phyloP scores from a whole-genome alignment of 805 yeast genomes.

The Starmerella stellata region DNA sequence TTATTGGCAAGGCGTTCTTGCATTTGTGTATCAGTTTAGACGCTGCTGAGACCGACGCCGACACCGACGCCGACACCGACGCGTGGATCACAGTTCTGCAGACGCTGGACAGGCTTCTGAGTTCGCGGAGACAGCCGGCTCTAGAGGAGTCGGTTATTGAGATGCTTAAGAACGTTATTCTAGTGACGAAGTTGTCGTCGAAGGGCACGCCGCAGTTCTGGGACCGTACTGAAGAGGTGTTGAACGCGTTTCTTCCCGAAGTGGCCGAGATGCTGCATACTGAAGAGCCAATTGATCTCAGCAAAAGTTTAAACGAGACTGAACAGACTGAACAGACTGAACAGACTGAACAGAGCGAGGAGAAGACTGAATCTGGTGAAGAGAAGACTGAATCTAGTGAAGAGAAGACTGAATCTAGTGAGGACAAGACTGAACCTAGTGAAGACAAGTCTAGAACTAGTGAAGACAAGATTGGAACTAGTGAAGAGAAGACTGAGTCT shows the following conservation, averaged over 20 bases:
- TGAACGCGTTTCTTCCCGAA: conserved; percentile 26
- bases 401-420: too few species aligned
- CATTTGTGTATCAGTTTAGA: conserved; percentile 26
- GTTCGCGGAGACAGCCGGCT: conserved; percentile 25
- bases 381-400: too few species aligned
- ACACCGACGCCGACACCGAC: conserved; percentile 19
- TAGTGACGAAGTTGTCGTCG: conserved; percentile 24
- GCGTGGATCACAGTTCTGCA: conserved; percentile 25
- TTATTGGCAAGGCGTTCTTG: conserved; percentile 48
- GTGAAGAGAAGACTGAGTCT: too few species aligned
- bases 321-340: too few species aligned
- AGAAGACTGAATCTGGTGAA: too few species aligned
- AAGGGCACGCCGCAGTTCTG: conserved; percentile 23
- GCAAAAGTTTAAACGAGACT: too few species aligned
- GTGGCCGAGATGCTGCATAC: conserved; percentile 17
- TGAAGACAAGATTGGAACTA: too few species aligned
- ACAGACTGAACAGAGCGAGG: too few species aligned
- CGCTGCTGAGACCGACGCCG: conserved; percentile 17
- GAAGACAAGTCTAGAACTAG: too few species aligned
- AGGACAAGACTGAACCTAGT: too few species aligned
- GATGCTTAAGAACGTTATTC: conserved; percentile 27
- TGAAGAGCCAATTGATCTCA: too few species aligned
- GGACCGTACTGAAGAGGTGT: conserved; percentile 23
- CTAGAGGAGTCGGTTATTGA: conserved; percentile 26
- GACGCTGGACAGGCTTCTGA: conserved; percentile 26